Percentiles rank a stretch among this genome's conserved stretches.
Evolutionary conservation across 768 basidiomycete species (phyloP).

Genomic region (Jaapia argillacea): DNA sequence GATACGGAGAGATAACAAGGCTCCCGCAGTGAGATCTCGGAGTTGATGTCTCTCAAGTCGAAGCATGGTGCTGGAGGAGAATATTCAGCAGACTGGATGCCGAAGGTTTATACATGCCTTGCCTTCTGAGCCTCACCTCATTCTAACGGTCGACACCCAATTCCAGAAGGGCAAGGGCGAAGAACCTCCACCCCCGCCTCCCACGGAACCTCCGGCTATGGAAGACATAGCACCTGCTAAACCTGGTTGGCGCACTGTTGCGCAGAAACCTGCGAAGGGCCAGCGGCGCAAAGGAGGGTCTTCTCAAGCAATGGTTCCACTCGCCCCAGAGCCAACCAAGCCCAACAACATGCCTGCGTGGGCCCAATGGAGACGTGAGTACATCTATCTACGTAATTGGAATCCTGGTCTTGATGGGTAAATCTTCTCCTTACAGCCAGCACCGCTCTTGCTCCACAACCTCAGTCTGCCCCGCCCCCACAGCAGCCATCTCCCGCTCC

Average conservation of each 20-base stretch:
- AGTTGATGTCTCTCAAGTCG: conserved; percentile 73
- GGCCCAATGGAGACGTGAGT: conserved; percentile 80
- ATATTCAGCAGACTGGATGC: conserved; percentile 66
- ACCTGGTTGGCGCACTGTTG: conserved; percentile 69
- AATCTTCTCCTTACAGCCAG: conserved; percentile 38
- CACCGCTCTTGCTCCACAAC: conserved; percentile 43
- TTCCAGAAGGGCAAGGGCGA: conserved; percentile 24
- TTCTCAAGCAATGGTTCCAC: conserved; percentile 28
- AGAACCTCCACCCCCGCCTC: conserved; percentile 11
- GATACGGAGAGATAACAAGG: not conserved
- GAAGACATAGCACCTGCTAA: conserved; percentile 41
- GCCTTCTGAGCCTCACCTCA: conserved; percentile 1
- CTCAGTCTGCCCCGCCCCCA: conserved; percentile 21
- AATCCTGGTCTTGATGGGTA: conserved; percentile 2
- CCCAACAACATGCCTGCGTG: conserved; percentile 62
- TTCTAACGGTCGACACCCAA: too few relatives aligned
- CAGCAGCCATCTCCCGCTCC: conserved; percentile 38
- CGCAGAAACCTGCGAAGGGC: conserved; percentile 46
- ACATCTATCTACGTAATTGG: not conserved
- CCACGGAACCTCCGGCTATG: conserved; percentile 18
- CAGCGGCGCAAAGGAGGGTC: conserved; percentile 41
- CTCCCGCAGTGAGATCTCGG: conserved; percentile 62
- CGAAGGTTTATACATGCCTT: conserved; percentile 33
- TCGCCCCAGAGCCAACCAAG: conserved; percentile 36
- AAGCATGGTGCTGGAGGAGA: conserved; percentile 78